phyloP scores from a whole-genome alignment of 2,329 filamentous ascomycete genomes.

The Tympanopsis confertula region DNA sequence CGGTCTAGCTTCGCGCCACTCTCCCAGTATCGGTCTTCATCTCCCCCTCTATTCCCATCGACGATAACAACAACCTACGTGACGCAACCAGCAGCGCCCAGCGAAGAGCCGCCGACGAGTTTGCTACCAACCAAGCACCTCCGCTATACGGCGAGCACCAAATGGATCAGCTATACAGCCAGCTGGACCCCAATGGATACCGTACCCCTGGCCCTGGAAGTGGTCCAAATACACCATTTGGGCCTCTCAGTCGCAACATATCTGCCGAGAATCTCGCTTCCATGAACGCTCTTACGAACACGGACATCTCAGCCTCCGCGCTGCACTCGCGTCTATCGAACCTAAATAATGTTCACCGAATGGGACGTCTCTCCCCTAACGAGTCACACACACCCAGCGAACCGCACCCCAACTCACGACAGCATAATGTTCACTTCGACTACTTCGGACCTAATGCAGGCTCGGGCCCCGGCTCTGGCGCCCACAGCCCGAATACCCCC shows the following conservation, averaged over 20 bases:
- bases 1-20: slow-evolving; percentile 47
- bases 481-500: slow-evolving; percentile 5
- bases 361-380: neutral
- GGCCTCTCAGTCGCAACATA: slow-evolving; percentile 37
- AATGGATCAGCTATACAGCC: slow-evolving; percentile 57
- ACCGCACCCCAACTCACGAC: slow-evolving; percentile 6
- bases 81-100: slow-evolving; percentile 29
- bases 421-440: slow-evolving; percentile 32
- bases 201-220: slow-evolving; percentile 44
- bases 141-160: slow-evolving; percentile 62
- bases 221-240: slow-evolving; percentile 48
- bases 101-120: slow-evolving; percentile 30
- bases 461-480: slow-evolving; percentile 1
- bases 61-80: slow-evolving; percentile 51
- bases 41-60: slow-evolving; percentile 56
- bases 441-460: neutral
- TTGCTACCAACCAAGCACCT: slow-evolving; percentile 45
- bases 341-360: too few species aligned
- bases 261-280: slow-evolving; percentile 53
- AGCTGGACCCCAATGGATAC: slow-evolving; percentile 52
- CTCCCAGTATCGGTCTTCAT: slow-evolving; percentile 62
- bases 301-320: slow-evolving; percentile 6
- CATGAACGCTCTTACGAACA: slow-evolving; percentile 28
- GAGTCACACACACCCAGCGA: neutral
- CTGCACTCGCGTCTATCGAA: slow-evolving; percentile 28